Conservation (phyloP, 1,284 basidiomycete species). For the Papiliotrema nemorosa region DNA sequence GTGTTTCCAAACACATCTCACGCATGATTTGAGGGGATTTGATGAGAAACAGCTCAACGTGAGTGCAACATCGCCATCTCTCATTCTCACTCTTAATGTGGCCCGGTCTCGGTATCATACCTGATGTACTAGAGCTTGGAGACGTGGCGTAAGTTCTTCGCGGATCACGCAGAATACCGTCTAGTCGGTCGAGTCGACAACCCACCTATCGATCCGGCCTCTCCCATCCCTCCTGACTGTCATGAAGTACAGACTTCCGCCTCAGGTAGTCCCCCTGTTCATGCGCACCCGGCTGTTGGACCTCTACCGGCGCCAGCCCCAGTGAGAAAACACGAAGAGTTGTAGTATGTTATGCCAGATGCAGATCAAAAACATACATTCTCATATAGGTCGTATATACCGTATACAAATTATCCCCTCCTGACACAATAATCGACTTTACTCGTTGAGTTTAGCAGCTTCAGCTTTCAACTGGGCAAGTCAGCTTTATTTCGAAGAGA, state of each 20-base stretch:
- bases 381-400: too few species aligned
- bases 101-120: too few species aligned
- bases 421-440: not conserved
- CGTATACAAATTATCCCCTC: too few species aligned
- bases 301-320: not conserved
- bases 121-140: slow-evolving; percentile 61
- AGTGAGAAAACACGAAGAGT: slow-evolving; percentile 2
- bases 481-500: not conserved
- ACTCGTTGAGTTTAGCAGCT: slow-evolving; percentile 34
- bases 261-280: too few species aligned
- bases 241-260: not conserved
- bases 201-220: slow-evolving; percentile 67
- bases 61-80: slow-evolving; percentile 26
- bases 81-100: not conserved
- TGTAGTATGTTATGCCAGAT: too few species aligned
- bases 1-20: slow-evolving; percentile 81
- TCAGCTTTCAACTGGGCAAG: slow-evolving; percentile 28
- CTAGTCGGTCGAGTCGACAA: slow-evolving; percentile 62
- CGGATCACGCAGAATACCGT: slow-evolving; percentile 68
- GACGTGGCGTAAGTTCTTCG: slow-evolving; percentile 87
- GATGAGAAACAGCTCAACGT: slow-evolving; percentile 67
- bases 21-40: slow-evolving; percentile 82
- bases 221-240: slow-evolving; percentile 75
- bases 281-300: not conserved
- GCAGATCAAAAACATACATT: too few species aligned